Conservation (phyloP, 768 basidiomycete genomes). For the Lanmaoa pseudosensibilis region DNA sequence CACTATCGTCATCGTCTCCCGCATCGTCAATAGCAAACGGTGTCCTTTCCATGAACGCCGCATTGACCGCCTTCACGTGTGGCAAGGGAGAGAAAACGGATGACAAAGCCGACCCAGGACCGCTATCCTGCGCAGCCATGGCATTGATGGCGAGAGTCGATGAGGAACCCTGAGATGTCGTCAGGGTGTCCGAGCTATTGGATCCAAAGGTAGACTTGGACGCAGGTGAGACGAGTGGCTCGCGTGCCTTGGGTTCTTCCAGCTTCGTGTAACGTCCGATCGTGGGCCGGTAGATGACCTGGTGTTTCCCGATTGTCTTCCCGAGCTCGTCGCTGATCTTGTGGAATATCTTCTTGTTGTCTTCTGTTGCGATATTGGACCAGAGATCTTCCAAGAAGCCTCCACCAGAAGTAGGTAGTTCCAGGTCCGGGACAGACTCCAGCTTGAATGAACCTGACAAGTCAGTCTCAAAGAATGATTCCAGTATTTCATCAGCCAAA, state of each 20-base stretch:
- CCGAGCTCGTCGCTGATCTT: constrained; percentile 93
- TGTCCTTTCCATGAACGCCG: constrained; percentile 86
- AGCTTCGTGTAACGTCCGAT: constrained; percentile 83
- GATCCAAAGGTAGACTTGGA: constrained; percentile 53
- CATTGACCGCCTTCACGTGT: constrained; percentile 73
- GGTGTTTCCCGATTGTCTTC: constrained; percentile 91
- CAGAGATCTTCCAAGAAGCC: constrained; percentile 81
- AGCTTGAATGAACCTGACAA: constrained; percentile 85
- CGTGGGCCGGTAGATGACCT: constrained; percentile 76
- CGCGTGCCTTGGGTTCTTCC: constrained; percentile 86
- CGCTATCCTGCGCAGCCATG: constrained; percentile 19
- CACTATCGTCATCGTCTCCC: constrained; percentile 61
- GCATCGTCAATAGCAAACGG: constrained; percentile 98
- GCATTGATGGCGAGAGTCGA: constrained; percentile 55
- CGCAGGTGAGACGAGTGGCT: constrained; percentile 74
- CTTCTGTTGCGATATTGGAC: constrained; percentile 87
- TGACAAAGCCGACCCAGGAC: constrained; percentile 21
- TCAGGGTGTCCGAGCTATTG: constrained; percentile 32
- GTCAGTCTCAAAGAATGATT: constrained; percentile 95
- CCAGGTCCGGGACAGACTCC: constrained; percentile 66
- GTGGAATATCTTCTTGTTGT: constrained; percentile 92
- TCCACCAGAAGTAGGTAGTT: constrained; percentile 55
- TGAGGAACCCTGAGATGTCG: constrained; percentile 36
- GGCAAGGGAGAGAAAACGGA: constrained; percentile 53
- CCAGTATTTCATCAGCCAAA: constrained; percentile 92